phyloP scores from a whole-genome alignment of 2,329 filamentous ascomycete species.

The Aspergillus aculeatus region DNA sequence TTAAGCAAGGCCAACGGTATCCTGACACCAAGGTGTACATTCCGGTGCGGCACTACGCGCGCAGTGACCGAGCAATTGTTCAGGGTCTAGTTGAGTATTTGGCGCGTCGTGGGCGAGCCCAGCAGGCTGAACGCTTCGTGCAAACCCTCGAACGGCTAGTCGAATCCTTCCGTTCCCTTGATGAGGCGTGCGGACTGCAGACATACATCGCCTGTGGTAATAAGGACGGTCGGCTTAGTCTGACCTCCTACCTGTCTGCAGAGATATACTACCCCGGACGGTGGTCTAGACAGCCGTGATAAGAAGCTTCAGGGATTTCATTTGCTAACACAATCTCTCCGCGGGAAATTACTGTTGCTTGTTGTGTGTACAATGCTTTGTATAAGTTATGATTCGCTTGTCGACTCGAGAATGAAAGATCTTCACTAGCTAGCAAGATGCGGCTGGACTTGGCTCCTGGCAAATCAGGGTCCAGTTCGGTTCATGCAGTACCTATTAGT shows the following conservation, averaged over 20 bases:
- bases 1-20: not conserved
- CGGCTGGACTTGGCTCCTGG: not conserved
- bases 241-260: conserved; percentile 1
- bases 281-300: not conserved
- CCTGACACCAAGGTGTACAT: conserved; percentile 9
- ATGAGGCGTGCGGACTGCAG: not conserved
- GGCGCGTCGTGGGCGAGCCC: not conserved
- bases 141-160: not conserved
- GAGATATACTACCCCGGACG: not conserved
- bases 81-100: not conserved
- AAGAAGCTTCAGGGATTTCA: not conserved
- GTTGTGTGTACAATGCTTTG: not conserved
- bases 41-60: conserved; percentile 7
- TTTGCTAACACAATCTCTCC: not conserved
- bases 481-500: not conserved
- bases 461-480: not conserved
- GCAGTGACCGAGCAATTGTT: conserved; percentile 1
- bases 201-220: conserved; percentile 4
- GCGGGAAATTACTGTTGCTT: not conserved
- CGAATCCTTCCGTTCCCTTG: not conserved
- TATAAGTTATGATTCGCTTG: not conserved
- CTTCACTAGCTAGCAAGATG: not conserved
- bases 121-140: not conserved
- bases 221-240: not conserved
- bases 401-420: not conserved